These are phyloP conservation scores for Penicillium lividum DNA, from an alignment of 495 filamentous ascomycete genomes.

Conservation along the genomic window DNA sequence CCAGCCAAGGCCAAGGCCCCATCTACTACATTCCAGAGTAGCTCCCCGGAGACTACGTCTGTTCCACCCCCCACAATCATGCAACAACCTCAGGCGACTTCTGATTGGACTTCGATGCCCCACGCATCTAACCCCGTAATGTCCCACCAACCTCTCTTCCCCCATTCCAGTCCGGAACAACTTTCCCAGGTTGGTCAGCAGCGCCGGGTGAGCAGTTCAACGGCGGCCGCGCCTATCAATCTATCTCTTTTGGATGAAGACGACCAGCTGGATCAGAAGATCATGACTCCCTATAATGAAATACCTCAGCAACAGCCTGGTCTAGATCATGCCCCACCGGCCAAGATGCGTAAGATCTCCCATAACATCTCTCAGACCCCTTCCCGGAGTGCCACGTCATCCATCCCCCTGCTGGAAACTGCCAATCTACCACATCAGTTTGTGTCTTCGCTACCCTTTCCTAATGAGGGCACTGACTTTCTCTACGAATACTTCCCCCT, in stretches of 20 bases:
- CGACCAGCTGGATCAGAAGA: conserved; percentile 32
- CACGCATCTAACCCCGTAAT: conserved; percentile 29
- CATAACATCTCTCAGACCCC: conserved; percentile 34
- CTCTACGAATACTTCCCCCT: conserved; percentile 92
- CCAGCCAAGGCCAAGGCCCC: conserved; percentile 55
- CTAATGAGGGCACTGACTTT: conserved; percentile 74
- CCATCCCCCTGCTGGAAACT: conserved; percentile 39
- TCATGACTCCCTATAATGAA: conserved; percentile 31
- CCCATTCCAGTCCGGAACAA: conserved; percentile 55
- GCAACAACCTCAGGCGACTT: conserved; percentile 35
- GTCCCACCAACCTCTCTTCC: conserved; percentile 46
- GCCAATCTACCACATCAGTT: conserved; percentile 42
- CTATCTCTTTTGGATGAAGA: conserved; percentile 78
- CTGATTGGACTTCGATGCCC: conserved; percentile 44
- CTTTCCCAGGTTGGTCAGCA: conserved; percentile 42
- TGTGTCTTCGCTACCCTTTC: conserved; percentile 49
- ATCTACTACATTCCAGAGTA: conserved; percentile 35
- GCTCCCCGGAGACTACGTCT: conserved; percentile 41
- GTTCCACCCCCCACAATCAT: conserved; percentile 38
- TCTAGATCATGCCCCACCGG: conserved; percentile 36
- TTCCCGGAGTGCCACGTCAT: conserved; percentile 36
- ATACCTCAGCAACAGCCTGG: conserved; percentile 24
- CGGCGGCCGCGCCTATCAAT: conserved; percentile 58
- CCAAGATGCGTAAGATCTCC: conserved; percentile 47
- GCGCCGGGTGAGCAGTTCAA: conserved; percentile 26